Evolutionary conservation across 345 rosid species (phyloP).

Genomic region (Ricinus communis): DNA sequence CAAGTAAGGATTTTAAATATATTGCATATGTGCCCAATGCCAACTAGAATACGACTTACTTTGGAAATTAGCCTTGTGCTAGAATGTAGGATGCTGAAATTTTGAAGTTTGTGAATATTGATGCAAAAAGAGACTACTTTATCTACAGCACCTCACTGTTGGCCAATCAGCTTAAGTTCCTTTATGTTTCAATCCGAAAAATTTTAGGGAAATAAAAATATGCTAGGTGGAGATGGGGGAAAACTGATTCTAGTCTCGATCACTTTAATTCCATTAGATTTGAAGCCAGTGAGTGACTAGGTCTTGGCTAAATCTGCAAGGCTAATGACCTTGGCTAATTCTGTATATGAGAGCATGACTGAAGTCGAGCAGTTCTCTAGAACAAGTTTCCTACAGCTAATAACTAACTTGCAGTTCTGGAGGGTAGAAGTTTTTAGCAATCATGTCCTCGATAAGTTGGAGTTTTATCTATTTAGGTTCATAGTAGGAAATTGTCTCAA

Average conservation of each 20-base stretch:
- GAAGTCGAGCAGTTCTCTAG: background rate
- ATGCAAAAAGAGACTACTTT: background rate
- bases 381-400: background rate
- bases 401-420: too few species aligned
- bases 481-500: too few species aligned
- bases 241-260: background rate
- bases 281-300: too few species aligned
- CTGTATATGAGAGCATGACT: background rate
- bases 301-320: too few species aligned
- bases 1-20: slow-evolving; percentile 50
- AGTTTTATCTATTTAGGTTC: too few species aligned
- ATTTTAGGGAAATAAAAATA: background rate
- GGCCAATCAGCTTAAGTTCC: background rate
- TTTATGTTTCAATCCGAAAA: background rate
- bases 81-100: background rate
- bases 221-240: background rate
- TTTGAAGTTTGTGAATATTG: too few species aligned
- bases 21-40: background rate
- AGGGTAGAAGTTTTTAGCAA: too few species aligned
- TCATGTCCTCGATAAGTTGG: too few species aligned
- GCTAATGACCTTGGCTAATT: too few species aligned
- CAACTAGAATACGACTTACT: background rate
- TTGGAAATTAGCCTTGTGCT: background rate
- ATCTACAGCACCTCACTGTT: background rate
- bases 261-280: background rate